Conservation (phyloP, 2,329 filamentous ascomycete genomes). For the Penicillium crustosum region DNA sequence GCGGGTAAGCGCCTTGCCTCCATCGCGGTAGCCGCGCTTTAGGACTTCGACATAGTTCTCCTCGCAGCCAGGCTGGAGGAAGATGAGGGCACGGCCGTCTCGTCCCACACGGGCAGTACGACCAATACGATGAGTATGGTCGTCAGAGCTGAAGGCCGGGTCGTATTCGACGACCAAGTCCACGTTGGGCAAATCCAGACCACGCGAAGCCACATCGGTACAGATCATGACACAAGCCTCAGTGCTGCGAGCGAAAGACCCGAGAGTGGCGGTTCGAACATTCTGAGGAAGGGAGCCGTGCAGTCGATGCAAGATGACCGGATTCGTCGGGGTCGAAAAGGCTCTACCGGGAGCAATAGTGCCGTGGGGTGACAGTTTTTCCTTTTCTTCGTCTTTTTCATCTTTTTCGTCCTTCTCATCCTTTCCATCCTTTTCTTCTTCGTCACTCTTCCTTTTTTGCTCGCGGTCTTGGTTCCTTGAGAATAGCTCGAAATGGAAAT, state of each 20-base stretch:
- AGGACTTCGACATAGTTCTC: constrained; percentile 84
- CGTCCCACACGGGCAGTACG: constrained; percentile 91
- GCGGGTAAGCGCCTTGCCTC: constrained; percentile 62
- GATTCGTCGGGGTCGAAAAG: constrained; percentile 73
- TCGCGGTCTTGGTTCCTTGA: constrained; percentile 44
- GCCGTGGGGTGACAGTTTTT: constrained; percentile 38
- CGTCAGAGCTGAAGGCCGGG: constrained; percentile 86
- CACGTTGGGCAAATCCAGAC: constrained; percentile 91
- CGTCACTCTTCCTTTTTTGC: constrained; percentile 25
- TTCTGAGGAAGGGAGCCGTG: constrained; percentile 90
- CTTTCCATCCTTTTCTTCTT: constrained; percentile 14
- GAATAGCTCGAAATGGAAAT: constrained; percentile 91
- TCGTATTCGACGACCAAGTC: constrained; percentile 96
- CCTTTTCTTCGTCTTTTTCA: constrained; percentile 25
- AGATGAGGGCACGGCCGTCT: constrained; percentile 81
- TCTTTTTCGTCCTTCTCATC: constrained; percentile 19
- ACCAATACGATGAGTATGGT: constrained; percentile 92
- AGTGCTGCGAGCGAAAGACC: constrained; percentile 71
- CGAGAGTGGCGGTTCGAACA: constrained; percentile 80
- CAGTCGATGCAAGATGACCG: constrained; percentile 78
- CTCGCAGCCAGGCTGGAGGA: constrained; percentile 86
- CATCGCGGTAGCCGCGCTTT: constrained; percentile 66
- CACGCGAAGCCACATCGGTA: constrained; percentile 92
- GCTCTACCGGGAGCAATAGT: constrained; percentile 62
- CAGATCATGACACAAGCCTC: constrained; percentile 82